These are phyloP conservation scores for Sporothrix euskadiensis DNA, from an alignment of 2,329 filamentous ascomycete species.

Conservation along the genomic window DNA sequence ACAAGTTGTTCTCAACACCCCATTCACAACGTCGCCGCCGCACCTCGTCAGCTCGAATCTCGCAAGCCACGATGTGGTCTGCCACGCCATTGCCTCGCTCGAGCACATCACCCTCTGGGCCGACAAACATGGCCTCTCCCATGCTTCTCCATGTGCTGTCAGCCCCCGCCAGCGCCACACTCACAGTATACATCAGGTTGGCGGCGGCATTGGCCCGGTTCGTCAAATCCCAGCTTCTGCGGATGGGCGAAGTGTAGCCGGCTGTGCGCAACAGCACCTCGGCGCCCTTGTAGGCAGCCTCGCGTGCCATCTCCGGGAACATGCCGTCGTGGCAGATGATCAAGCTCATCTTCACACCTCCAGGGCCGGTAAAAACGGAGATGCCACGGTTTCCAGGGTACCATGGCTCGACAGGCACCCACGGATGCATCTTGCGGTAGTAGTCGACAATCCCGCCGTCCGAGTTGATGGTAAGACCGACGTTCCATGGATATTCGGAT, in stretches of 20 bases:
- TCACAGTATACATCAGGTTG: conserved; percentile 27
- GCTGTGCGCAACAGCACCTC: conserved; percentile 25
- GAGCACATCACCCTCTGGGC: conserved; percentile 22
- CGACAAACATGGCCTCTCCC: conserved; percentile 26
- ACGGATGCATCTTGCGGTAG: conserved; percentile 28
- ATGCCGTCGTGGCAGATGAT: conserved; percentile 29
- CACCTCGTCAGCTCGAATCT: conserved; percentile 20
- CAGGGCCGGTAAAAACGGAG: conserved; percentile 19
- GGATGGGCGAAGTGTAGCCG: conserved; percentile 26
- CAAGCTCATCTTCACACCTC: conserved; percentile 23
- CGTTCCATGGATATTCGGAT: conserved; percentile 11
- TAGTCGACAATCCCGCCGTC: conserved; percentile 18
- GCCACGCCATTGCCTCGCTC: conserved; percentile 23
- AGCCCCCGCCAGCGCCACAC: conserved; percentile 23
- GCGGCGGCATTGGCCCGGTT: conserved; percentile 22
- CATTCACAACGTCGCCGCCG: conserved; percentile 21
- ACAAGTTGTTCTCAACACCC: conserved; percentile 28
- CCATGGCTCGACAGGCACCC: conserved; percentile 27
- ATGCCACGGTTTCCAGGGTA: conserved; percentile 25
- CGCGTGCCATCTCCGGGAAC: conserved; percentile 27
- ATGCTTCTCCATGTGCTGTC: conserved; percentile 27
- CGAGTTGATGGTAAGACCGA: conserved; percentile 23
- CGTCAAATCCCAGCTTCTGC: conserved; percentile 23
- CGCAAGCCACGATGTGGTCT: conserved; percentile 25
- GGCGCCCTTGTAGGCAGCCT: conserved; percentile 25